phyloP scores from a whole-genome alignment of 1,139 yeast species.

The Citeromyces siamensis region DNA sequence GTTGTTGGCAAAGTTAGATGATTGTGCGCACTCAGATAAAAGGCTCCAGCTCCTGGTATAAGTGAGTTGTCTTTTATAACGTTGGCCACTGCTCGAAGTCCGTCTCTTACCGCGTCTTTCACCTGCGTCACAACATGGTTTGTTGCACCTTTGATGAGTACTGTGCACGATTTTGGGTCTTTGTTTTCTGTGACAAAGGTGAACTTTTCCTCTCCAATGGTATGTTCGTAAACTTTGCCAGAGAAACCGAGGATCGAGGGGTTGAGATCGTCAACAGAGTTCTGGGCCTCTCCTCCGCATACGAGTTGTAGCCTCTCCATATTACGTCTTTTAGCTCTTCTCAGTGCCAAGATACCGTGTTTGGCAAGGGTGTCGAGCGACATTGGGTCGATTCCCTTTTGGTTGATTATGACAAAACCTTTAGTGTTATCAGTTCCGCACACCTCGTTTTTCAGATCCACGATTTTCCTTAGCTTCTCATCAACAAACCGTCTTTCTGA shows the following conservation, averaged over 20 bases:
- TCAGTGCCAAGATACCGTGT: constrained; percentile 83
- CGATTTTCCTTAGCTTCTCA: constrained; percentile 81
- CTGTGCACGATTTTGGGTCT: constrained; percentile 86
- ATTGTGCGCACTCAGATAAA: constrained; percentile 71
- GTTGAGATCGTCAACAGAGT: constrained; percentile 88
- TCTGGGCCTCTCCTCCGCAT: constrained; percentile 97
- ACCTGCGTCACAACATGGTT: constrained; percentile 82
- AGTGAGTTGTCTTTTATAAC: constrained; percentile 76
- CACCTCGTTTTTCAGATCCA: constrained; percentile 86
- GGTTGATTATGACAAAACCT: constrained; percentile 93
- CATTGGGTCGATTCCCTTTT: constrained; percentile 99
- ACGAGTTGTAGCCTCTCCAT: constrained; percentile 97
- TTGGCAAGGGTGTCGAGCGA: constrained; percentile 90
- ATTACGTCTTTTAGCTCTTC: constrained; percentile 98
- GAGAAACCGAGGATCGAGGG: constrained; percentile 82
- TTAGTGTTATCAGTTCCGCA: constrained; percentile 64
- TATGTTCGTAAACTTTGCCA: constrained; percentile 84
- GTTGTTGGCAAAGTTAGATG: constrained; percentile 43
- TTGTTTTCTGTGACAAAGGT: constrained; percentile 89
- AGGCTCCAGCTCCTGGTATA: constrained; percentile 97
- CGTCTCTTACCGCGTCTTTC: constrained; percentile 95
- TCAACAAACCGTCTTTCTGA: constrained; percentile 93
- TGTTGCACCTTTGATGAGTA: constrained; percentile 88
- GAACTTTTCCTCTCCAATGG: constrained; percentile 94
- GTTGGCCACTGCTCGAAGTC: constrained; percentile 88